Evolutionary conservation across 768 basidiomycete species (phyloP).

Genomic region (Mycena indigotica): DNA sequence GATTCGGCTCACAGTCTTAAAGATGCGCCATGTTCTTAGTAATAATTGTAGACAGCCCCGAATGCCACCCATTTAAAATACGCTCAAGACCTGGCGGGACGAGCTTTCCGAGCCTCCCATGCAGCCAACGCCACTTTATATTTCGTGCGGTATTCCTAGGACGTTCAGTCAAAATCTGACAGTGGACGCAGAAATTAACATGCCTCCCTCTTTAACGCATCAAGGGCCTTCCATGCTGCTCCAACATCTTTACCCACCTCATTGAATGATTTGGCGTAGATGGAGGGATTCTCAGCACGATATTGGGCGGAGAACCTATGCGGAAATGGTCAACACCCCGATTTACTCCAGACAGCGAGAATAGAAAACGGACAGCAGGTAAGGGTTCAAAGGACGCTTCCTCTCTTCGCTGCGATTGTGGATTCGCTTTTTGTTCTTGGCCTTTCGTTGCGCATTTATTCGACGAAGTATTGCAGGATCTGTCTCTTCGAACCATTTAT

Average conservation of each 20-base stretch:
- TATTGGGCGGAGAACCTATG: background rate
- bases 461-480: slow-evolving; percentile 18
- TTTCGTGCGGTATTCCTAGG: no score
- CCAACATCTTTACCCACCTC: background rate
- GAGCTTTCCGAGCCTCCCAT: no score
- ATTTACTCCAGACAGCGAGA: no score
- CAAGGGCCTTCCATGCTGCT: background rate
- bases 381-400: background rate
- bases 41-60: background rate
- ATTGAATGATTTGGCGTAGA: background rate
- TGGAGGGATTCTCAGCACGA: no score
- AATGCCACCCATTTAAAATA: no score
- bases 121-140: no score
- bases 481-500: slow-evolving; percentile 20
- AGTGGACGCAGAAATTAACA: no score
- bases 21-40: slow-evolving; percentile 47
- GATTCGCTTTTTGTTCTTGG: background rate
- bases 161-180: no score
- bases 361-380: background rate
- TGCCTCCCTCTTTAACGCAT: background rate
- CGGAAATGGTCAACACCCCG: no score
- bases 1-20: slow-evolving; percentile 45
- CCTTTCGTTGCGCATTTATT: slow-evolving; percentile 18
- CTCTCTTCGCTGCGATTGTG: background rate
- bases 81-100: no score